Evolutionary conservation across 1,139 yeast genomes (phyloP), one percentile per base, ranked within the genome.

Genomic region (Suhomyces terraborum): DNA sequence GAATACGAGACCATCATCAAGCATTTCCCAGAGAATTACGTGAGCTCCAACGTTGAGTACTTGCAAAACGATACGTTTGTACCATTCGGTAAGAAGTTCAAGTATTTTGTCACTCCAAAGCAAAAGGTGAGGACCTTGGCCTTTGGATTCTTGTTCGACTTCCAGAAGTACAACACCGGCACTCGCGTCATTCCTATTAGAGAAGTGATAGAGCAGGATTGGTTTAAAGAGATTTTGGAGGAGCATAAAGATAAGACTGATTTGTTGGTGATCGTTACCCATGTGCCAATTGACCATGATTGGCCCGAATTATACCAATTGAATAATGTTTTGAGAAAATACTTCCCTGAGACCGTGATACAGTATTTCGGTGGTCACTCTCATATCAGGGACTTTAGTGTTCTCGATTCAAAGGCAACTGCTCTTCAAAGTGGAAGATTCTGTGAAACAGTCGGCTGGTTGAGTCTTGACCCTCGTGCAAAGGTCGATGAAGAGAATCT

Each of bases 281-380:
- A 93, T 65, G 69, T 88, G 12, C 97, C 98, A 0, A 80, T 88
- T 2, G 66, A 70, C 20, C 79, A 69, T 46, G 49, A 56, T 14
- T 77, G 83, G 79, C 59, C 66, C 3, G 95, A 87, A 53, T 66
- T 84, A 51, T 66, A 69, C 38, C 51, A 60, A 2, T 61, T 85
- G 26, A 88, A 85, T 52, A 31, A 57, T 0, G 66, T 62, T 8
- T 63, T 93, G 31, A 74, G 98, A 41, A 47, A 59, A 17, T 69
- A 61, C 27, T 84, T 77, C 54, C 91, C 95, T 2, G 56, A 70
- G 20, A 74, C 77, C 0, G 72, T 82, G 1, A 86, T 93, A 38
- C 96, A 88, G 56, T 86, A 86, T 56, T 83, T 93, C 60, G 98
- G 98, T 1, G 98, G 98, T 0, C 98, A 93, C 62, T 82, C 95